phyloP scores from a whole-genome alignment of 2,329 filamentous ascomycete genomes.

The Herpotrichia juniperi region DNA sequence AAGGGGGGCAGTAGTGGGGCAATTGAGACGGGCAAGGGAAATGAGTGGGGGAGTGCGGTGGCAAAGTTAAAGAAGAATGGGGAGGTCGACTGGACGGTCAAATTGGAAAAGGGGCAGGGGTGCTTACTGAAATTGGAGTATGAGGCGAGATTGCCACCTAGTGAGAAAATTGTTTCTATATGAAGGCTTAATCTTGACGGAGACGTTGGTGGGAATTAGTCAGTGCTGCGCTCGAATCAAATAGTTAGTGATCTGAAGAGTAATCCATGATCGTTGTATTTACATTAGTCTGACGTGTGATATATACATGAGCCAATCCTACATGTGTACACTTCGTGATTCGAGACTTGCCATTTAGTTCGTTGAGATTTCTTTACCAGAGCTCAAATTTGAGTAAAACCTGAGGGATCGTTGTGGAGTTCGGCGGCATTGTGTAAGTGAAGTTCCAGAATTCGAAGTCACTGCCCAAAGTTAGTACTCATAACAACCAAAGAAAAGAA shows the following conservation, averaged over 20 bases:
- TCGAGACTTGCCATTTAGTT: no score
- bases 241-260: no score
- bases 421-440: constrained; percentile 46
- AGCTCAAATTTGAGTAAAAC: constrained; percentile 31
- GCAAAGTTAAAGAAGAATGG: constrained; percentile 37
- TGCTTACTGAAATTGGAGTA: constrained; percentile 67
- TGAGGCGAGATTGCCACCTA: constrained; percentile 62
- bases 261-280: no score
- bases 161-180: constrained; percentile 50
- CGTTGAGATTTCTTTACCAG: no score
- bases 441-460: constrained; percentile 52
- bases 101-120: constrained; percentile 55
- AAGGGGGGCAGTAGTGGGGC: constrained; percentile 18
- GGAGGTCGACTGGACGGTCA: constrained; percentile 23
- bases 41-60: constrained; percentile 29
- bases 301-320: no score
- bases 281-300: no score
- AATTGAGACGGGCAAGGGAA: constrained; percentile 28
- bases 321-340: no score
- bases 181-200: constrained; percentile 10
- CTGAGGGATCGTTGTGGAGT: constrained; percentile 30
- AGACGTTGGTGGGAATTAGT: no score
- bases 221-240: no score
- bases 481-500: background rate
- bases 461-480: constrained; percentile 15